phyloP scores from a whole-genome alignment of 257 asterid species.

The Solanum infundibuliforme region DNA sequence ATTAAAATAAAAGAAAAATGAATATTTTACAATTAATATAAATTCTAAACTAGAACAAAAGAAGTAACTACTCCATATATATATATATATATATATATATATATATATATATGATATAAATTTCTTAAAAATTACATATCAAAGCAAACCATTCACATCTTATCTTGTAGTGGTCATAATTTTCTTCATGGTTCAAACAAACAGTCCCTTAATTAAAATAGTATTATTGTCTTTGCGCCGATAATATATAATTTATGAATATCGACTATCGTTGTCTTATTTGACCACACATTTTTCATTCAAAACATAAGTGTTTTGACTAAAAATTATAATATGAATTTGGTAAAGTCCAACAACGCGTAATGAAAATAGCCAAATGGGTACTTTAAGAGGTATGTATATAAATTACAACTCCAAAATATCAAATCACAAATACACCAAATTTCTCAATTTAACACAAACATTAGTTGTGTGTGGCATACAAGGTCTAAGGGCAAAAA shows the following conservation, averaged over 20 bases:
- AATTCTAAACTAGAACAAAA: no score
- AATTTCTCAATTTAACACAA: not conserved
- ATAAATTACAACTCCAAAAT: not conserved
- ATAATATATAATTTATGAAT: not conserved
- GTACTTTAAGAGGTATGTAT: not conserved
- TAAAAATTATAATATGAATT: not conserved
- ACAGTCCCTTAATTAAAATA: not conserved
- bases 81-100: no score
- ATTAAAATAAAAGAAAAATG: rapidly evolving
- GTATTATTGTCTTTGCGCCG: not conserved
- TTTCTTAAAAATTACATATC: no score
- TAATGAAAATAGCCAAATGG: not conserved
- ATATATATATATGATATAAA: not conserved
- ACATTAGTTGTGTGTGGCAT: not conserved
- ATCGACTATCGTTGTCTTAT: not conserved
- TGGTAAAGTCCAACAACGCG: not conserved
- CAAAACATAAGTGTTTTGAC: not conserved
- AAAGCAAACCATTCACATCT: not conserved
- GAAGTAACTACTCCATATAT: not conserved
- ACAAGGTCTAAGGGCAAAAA: not conserved
- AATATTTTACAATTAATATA: not conserved
- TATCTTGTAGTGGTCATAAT: not conserved
- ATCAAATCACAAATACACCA: not conserved
- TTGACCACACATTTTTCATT: not conserved
- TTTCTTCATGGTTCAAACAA: not conserved